Evolutionary conservation across 768 basidiomycete species (phyloP).

Genomic region (Naematelia encephala): DNA sequence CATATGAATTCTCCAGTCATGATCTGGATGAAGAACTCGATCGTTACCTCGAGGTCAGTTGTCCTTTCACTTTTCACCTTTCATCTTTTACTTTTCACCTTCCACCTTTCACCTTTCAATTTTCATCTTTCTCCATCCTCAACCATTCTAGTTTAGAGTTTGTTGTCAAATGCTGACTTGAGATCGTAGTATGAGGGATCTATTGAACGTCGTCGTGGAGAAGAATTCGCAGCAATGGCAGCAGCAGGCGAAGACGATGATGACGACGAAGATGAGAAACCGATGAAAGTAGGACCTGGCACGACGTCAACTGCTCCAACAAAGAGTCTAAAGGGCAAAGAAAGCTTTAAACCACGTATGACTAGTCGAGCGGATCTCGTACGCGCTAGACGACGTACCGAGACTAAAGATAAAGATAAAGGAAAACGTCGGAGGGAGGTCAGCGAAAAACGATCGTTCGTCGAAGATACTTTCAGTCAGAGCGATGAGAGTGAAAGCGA

Average conservation of each 20-base stretch:
- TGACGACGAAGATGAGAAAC: constrained; percentile 41
- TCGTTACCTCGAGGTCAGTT: constrained; percentile 43
- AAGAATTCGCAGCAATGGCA: constrained; percentile 47
- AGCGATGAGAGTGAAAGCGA: background rate
- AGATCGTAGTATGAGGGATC: constrained; percentile 43
- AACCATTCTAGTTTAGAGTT: background rate
- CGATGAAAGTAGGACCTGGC: constrained; percentile 3
- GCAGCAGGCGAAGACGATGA: constrained; percentile 42
- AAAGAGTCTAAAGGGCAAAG: constrained; percentile 40
- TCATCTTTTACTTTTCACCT: no score
- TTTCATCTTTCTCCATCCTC: no score
- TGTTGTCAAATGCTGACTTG: background rate
- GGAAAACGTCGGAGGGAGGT: constrained; percentile 8
- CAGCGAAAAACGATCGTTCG: constrained; percentile 23
- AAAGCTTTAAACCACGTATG: constrained; percentile 31
- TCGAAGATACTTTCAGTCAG: constrained; percentile 33
- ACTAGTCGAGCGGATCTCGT: constrained; percentile 8
- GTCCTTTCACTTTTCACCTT: background rate
- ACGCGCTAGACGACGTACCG: background rate
- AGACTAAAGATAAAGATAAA: constrained; percentile 5
- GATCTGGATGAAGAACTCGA: constrained; percentile 45
- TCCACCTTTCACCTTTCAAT: background rate
- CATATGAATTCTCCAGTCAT: constrained; percentile 47
- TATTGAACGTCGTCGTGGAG: constrained; percentile 45
- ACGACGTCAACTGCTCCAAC: constrained; percentile 11